Conservation (phyloP, 768 basidiomycete genomes). For the Mrakia frigida region DNA sequence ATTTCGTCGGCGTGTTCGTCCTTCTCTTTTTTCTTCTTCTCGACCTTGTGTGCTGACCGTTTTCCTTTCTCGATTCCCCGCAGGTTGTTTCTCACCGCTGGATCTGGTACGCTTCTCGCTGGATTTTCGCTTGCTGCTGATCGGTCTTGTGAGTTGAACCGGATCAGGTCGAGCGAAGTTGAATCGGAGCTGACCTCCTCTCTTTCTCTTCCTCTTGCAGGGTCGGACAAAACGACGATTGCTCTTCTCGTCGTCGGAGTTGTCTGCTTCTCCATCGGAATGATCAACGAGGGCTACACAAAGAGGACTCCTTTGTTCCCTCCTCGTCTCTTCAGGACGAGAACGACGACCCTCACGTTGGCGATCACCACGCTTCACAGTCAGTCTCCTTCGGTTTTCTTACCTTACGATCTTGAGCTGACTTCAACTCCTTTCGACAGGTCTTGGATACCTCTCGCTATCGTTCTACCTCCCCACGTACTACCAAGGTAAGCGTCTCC, state of each 20-base stretch:
- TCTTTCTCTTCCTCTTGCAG: neutral
- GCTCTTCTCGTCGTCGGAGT: constrained; percentile 35
- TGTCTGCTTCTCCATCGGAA: constrained; percentile 35
- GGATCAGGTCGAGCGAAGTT: neutral
- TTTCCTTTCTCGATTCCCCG: neutral
- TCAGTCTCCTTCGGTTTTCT: neutral
- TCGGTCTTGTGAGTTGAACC: constrained; percentile 18
- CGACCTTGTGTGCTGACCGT: neutral
- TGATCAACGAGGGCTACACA: constrained; percentile 37
- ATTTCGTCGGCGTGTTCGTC: constrained; percentile 44
- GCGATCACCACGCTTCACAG: constrained; percentile 32
- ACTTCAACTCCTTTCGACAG: neutral
- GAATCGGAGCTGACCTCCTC: neutral
- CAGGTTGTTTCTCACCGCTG: constrained; percentile 40
- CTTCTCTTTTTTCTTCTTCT: neutral
- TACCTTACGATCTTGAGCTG: neutral
- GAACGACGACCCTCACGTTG: constrained; percentile 35
- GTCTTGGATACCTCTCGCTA: constrained; percentile 33
- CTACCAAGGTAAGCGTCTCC: constrained; percentile 30
- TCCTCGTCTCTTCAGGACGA: constrained; percentile 41
- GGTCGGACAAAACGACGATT: constrained; percentile 32
- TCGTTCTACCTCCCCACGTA: constrained; percentile 33
- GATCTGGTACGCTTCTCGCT: constrained; percentile 42
- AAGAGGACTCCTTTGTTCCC: constrained; percentile 46
- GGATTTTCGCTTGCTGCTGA: constrained; percentile 40